These are phyloP conservation scores for Candida germanica DNA, from an alignment of 805 yeast species.

Conservation along the genomic window DNA sequence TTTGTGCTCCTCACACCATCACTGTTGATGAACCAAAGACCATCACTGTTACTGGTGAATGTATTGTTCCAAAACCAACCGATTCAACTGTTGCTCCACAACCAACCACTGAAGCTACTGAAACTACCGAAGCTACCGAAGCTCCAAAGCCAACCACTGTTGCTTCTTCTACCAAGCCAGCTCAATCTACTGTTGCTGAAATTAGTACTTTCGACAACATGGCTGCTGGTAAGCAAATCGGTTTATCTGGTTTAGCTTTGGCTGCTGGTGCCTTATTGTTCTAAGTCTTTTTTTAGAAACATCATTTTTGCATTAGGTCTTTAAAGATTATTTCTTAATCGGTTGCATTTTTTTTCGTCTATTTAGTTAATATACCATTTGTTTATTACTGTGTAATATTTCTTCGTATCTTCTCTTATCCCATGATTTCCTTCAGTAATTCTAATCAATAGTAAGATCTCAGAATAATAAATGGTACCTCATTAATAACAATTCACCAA, in stretches of 20 bases:
- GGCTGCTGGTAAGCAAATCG: constrained; percentile 10
- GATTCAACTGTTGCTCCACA: constrained; percentile 28
- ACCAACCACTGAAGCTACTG: constrained; percentile 12
- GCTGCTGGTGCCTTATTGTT: constrained; percentile 10
- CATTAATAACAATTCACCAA: too few relatives aligned
- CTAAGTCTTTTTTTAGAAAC: too few relatives aligned
- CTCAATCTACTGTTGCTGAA: constrained; percentile 5
- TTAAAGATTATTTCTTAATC: too few relatives aligned
- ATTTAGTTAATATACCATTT: too few relatives aligned
- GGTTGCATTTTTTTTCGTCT: too few relatives aligned
- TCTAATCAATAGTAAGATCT: too few relatives aligned
- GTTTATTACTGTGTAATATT: too few relatives aligned
- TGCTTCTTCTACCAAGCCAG: background rate
- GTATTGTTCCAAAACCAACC: constrained; percentile 21
- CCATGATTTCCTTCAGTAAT: too few relatives aligned
- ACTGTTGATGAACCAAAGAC: constrained; percentile 32
- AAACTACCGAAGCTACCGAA: constrained; percentile 14
- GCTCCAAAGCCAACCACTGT: constrained; percentile 6
- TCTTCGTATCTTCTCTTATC: too few relatives aligned
- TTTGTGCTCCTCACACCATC: constrained; percentile 25
- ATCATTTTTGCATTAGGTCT: background rate
- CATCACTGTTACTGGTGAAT: constrained; percentile 30
- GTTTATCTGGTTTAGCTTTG: constrained; percentile 11
- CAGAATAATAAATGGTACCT: too few relatives aligned
- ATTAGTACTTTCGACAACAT: constrained; percentile 9